Base-by-base conservation (phyloP, 768 basidiomycete genomes). In the Tulasnella sp. region DNA sequence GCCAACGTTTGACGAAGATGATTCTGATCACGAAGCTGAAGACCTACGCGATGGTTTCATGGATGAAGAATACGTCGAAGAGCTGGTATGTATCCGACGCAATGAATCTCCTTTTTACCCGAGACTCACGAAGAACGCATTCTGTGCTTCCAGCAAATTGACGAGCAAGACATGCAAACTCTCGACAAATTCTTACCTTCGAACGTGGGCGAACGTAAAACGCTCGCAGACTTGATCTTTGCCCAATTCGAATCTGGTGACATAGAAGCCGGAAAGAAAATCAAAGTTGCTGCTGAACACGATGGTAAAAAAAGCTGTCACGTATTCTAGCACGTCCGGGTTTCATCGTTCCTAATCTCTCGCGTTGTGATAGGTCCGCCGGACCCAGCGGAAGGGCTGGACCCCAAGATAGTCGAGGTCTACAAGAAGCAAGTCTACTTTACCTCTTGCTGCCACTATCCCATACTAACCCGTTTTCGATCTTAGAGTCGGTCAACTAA, bases 171-270 rank as follows among this genome's bases (percentile, higher is more conserved):
- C 86, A 88, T 97, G 85, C 90, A 93, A 82, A 91, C 95, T 0
- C 87, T 99, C 46, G 96, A 98, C 82, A 88, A 91, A 19, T 87
- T 96, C 40, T 89, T 94, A 62, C 95, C 95, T 52, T 86, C 91
- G 19, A 94, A 92, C 85, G 88, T 90, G 21, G 89, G 89, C 9
- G 92, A 94, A 84, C 90, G 94, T 71, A 89, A 90, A 84, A 98
- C 97, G 2, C 87, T 99, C 40, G 98, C 98, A 40, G 98, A 99
- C 84, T 88, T 99, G n/a, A 99, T 99, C 80, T 95, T 99, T 84
- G 89, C 94, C 36, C 98, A 98, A 86, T 88, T 99, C 34, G 93
- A 97, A 80, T 89, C 88, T 79, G 88, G 87, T 18, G 91, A 92
- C 81, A 84, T 88, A 5, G 84, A 80, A 39, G 77, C 82, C 6